Percentiles rank a stretch among this genome's conserved stretches.
phyloP scores from a whole-genome alignment of 352 stramenopile species.

The Phytophthora boehmeriae region DNA sequence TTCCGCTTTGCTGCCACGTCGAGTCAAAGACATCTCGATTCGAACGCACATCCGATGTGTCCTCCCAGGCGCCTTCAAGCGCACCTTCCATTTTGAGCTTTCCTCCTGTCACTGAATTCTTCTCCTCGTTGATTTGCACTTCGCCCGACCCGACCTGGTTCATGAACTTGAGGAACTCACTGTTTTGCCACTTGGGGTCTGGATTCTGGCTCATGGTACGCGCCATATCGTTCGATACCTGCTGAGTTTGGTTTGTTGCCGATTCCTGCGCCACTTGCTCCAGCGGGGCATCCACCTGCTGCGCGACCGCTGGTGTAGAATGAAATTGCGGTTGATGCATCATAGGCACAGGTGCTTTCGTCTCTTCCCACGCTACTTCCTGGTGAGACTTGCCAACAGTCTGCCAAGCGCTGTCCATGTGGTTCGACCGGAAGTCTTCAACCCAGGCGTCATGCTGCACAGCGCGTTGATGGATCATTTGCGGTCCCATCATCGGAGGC shows the following conservation, averaged over 20 bases:
- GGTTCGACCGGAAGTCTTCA: constrained; percentile 68
- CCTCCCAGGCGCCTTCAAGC: constrained; percentile 70
- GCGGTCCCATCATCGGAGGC: constrained; percentile 28
- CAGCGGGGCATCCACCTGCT: constrained; percentile 30
- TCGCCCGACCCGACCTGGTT: constrained; percentile 75
- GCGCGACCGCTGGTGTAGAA: constrained; percentile 2
- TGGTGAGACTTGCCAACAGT: constrained; percentile 60
- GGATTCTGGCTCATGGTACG: constrained; percentile 79
- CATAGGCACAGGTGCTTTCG: constrained; percentile 46
- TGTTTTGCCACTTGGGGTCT: constrained; percentile 85
- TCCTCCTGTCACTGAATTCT: constrained; percentile 65
- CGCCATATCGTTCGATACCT: constrained; percentile 72
- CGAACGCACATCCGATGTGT: constrained; percentile 49
- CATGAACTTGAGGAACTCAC: constrained; percentile 89
- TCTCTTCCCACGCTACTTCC: constrained; percentile 70
- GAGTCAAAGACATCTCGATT: constrained; percentile 72
- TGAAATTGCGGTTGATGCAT: constrained; percentile 46
- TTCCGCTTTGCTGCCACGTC: constrained; percentile 50
- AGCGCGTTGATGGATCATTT: constrained; percentile 37
- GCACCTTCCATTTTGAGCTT: constrained; percentile 50
- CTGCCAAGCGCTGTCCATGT: constrained; percentile 69
- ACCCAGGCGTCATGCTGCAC: constrained; percentile 63
- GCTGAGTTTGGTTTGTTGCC: constrained; percentile 47
- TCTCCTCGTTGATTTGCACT: constrained; percentile 80
- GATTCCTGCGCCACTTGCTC: constrained; percentile 35